Percentiles rank a stretch among this genome's conserved stretches.
Conservation (phyloP, 768 basidiomycete species). For the Collybia mongolica region DNA sequence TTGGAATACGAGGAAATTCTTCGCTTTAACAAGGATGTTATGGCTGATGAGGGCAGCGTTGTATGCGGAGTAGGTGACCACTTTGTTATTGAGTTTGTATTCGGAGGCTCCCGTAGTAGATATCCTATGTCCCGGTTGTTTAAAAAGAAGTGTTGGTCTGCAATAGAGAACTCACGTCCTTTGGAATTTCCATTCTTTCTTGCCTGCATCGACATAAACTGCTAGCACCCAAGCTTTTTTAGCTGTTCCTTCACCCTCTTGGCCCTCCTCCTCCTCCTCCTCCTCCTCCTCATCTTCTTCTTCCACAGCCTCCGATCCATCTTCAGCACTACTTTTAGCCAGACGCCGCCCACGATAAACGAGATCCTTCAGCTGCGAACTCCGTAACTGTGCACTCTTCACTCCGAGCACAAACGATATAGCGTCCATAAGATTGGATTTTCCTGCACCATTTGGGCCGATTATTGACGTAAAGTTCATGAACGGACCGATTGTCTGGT, state of each 20-base stretch:
- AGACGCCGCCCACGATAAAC: constrained; percentile 89
- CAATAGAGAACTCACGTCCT: constrained; percentile 67
- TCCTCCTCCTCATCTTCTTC: constrained; percentile 53
- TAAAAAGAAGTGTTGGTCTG: not conserved
- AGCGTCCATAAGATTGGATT: constrained; percentile 99
- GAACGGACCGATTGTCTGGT: constrained; percentile 89
- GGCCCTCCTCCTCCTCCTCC: constrained; percentile 40
- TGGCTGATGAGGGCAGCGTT: constrained; percentile 84
- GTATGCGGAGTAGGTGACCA: constrained; percentile 86
- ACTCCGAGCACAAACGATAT: constrained; percentile 98
- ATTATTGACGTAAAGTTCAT: constrained; percentile 94
- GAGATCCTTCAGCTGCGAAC: constrained; percentile 91
- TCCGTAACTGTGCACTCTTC: constrained; percentile 89
- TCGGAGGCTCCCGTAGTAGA: constrained; percentile 86
- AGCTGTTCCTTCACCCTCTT: constrained; percentile 78
- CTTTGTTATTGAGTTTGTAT: constrained; percentile 80
- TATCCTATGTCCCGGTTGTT: constrained; percentile 52
- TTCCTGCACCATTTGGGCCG: constrained; percentile 98
- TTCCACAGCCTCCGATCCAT: constrained; percentile 42
- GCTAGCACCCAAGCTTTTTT: constrained; percentile 96
- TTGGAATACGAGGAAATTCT: constrained; percentile 99
- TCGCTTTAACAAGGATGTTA: constrained; percentile 97
- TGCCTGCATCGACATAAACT: constrained; percentile 73
- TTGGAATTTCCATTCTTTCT: constrained; percentile 88
- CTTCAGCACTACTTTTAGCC: constrained; percentile 44